Conservation (phyloP, 768 basidiomycete genomes). For the Tricholoma sp. region DNA sequence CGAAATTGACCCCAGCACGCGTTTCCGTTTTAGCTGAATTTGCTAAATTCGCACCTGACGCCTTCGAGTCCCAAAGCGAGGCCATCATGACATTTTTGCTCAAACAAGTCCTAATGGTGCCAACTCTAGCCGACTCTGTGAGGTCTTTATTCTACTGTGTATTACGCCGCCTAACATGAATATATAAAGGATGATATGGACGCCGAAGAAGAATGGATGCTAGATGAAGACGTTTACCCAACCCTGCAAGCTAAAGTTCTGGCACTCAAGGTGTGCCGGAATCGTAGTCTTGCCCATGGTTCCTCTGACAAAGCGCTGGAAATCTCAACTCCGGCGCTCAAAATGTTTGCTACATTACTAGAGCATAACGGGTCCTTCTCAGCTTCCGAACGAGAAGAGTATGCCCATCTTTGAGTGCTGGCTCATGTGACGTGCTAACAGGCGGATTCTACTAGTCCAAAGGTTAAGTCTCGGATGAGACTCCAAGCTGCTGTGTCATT, state of each 20-base stretch:
- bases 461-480: slow-evolving; percentile 72
- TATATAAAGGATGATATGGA: slow-evolving; percentile 51
- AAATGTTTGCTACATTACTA: slow-evolving; percentile 69
- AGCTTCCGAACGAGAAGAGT: slow-evolving; percentile 41
- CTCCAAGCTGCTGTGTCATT: slow-evolving; percentile 78
- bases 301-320: slow-evolving; percentile 52
- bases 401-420: slow-evolving; percentile 14
- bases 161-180: slow-evolving; percentile 3
- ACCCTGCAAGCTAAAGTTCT: slow-evolving; percentile 66
- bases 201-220: slow-evolving; percentile 69
- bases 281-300: slow-evolving; percentile 72
- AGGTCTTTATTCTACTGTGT: slow-evolving; percentile 16
- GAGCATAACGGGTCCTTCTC: slow-evolving; percentile 62
- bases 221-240: slow-evolving; percentile 55
- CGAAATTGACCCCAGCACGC: slow-evolving; percentile 48
- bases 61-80: slow-evolving; percentile 77
- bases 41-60: slow-evolving; percentile 57
- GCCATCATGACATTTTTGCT: slow-evolving; percentile 66
- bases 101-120: slow-evolving; percentile 63
- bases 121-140: slow-evolving; percentile 42
- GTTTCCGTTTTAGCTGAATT: slow-evolving; percentile 72
- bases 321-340: slow-evolving; percentile 69
- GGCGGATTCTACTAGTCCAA: slow-evolving; percentile 39
- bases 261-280: slow-evolving; percentile 74
- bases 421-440: slow-evolving; percentile 3